Conservation (phyloP, 129 eudicot species). For the Flaveria ramosissima region DNA sequence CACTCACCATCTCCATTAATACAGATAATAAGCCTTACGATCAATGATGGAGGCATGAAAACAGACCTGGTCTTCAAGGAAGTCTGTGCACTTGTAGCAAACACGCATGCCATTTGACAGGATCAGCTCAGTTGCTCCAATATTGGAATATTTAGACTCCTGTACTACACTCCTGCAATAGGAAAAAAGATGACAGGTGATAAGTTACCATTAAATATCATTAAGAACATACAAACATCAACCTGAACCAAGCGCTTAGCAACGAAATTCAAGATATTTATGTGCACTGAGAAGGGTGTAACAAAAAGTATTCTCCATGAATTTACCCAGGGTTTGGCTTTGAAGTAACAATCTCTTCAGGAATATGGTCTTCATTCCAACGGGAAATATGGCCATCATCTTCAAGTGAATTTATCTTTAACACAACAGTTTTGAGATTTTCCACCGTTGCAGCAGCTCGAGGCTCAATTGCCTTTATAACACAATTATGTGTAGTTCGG, state of each 20-base stretch:
- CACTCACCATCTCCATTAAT: conserved; percentile 6
- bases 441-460: conserved; percentile 67
- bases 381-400: conserved; percentile 50
- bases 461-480: conserved; percentile 83
- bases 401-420: conserved; percentile 75
- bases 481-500: conserved; percentile 70
- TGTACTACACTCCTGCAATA: conserved; percentile 60
- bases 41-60: conserved; percentile 15
- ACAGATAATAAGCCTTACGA: conserved; percentile 7
- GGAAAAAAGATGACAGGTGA: conserved; percentile 7
- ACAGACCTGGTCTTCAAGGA: conserved; percentile 90
- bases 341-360: conserved; percentile 75
- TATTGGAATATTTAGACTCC: conserved; percentile 59
- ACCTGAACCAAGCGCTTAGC: conserved; percentile 20
- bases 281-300: neutral
- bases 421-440: conserved; percentile 56
- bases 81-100: conserved; percentile 88
- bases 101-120: conserved; percentile 95
- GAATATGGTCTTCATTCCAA: conserved; percentile 83
- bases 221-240: conserved; percentile 13
- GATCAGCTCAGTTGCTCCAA: conserved; percentile 77
- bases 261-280: neutral
- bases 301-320: conserved; percentile 19
- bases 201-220: conserved; percentile 14
- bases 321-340: conserved; percentile 84